A percentile compares a stretch with the other conserved stretches of the same genome.
Conservation (phyloP, 768 basidiomycete species). For the Nevesoporus exiguus region DNA sequence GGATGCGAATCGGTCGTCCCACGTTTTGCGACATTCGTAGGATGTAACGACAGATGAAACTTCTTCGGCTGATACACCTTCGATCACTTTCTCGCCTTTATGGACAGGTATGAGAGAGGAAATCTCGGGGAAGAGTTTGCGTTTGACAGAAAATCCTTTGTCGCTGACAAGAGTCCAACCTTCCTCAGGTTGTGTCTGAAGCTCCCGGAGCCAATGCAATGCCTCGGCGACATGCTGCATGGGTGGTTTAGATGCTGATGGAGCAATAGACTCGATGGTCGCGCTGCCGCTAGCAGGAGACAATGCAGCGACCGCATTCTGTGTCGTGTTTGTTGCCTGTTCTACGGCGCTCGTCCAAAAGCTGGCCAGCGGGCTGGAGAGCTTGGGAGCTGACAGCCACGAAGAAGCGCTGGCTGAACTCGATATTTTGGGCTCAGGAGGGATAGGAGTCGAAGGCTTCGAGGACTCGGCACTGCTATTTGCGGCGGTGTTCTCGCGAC, state of each 20-base stretch:
- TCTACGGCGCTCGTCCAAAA: conserved; percentile 76
- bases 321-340: conserved; percentile 68
- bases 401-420: conserved; percentile 25
- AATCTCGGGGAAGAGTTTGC: conserved; percentile 70
- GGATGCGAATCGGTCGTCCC: conserved; percentile 87
- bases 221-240: conserved; percentile 84
- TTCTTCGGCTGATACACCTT: conserved; percentile 92
- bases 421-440: conserved; percentile 11
- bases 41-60: conserved; percentile 70
- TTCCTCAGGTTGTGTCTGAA: conserved; percentile 54
- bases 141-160: conserved; percentile 72
- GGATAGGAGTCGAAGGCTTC: conserved; percentile 21
- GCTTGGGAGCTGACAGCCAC: conserved; percentile 60
- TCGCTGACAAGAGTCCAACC: conserved; percentile 80
- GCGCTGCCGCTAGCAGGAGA: conserved; percentile 46
- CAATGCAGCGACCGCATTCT: conserved; percentile 75
- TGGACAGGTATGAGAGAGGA: conserved; percentile 82
- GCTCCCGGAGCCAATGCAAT: conserved; percentile 71
- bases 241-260: conserved; percentile 59
- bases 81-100: conserved; percentile 86
- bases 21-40: conserved; percentile 67
- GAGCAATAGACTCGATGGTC: conserved; percentile 38
- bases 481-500: conserved; percentile 13
- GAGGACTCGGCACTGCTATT: conserved; percentile 17
- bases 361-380: conserved; percentile 64